Base-by-base conservation (phyloP, 768 basidiomycete genomes). In the Boletellus ananas region DNA sequence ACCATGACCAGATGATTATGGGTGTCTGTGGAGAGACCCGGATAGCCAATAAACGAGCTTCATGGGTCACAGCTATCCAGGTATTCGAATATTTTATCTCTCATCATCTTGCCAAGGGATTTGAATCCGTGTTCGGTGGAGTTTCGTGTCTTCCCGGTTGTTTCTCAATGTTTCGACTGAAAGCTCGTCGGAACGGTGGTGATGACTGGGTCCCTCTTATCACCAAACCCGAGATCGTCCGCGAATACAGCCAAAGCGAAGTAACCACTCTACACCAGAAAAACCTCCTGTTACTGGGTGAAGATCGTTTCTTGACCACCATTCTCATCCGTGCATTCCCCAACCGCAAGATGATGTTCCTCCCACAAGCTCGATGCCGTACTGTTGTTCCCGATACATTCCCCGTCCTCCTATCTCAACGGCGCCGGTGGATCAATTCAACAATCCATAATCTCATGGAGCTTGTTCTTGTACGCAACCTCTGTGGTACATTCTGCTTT, bases 401-500 rank as follows among this genome's bases (percentile, higher is more conserved):
- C 72, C 74, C 79, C 21, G 80, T 98, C 23, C 79, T 99, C 39
- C 81, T 99, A 17, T 98, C 96, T 1, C 96, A 99, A 66, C 91
- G 96, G 29, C 85, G 96, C 17, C 86, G 96, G 49, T 99, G 96
- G 96, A 98, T 99, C 74, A 98, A 98, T 70, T 97, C 95, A 14
- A 98, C 96, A 0, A 90, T 99, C 44, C 96, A 98, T 75, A 98
- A 99, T 68, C 83, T 99, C 44, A 97, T 98, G 94, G 96, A 99
- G 68, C 86, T 99, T 34, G 91, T 97, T 33, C 83, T 91, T 53
- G 96, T 99, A 35, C 90, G 90, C 57, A 93, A 99, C 65, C 79
- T 97, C 14, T 98, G 96, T 69, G 96, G 96, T 33, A 98, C 95
- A 27, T 99, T 99, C 72, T 99, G 96, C 76, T 97, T 98, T 74